Conservation (phyloP, 441 rosid genomes). For the Syzygium syzygioides region DNA sequence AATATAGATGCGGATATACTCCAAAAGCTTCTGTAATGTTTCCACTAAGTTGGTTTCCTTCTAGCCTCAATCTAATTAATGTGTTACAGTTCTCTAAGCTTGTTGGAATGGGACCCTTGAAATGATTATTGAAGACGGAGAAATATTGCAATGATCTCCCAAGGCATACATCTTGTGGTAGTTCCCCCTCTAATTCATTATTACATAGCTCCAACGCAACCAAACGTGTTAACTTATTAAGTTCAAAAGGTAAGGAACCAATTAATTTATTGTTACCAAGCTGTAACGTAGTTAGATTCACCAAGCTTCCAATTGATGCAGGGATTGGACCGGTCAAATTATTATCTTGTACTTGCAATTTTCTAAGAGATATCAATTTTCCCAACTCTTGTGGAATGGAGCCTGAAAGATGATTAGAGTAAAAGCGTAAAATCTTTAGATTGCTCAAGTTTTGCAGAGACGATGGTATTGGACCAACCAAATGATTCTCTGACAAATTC, state of each 20-base stretch:
- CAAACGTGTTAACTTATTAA: not conserved
- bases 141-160: not conserved
- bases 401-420: not conserved
- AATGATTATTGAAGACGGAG: accelerated
- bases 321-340: not conserved
- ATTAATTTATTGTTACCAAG: accelerated
- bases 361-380: not conserved
- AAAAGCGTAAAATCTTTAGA: accelerated
- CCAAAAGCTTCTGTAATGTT: not conserved
- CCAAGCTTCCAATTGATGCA: not conserved
- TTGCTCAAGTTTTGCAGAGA: accelerated
- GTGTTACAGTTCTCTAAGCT: not conserved
- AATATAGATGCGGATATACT: not conserved
- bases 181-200: not conserved
- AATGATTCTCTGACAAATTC: not conserved
- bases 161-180: not conserved
- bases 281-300: accelerated
- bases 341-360: accelerated
- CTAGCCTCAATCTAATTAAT: not conserved
- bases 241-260: not conserved
- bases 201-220: accelerated
- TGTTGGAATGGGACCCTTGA: not conserved
- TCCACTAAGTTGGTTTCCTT: not conserved
- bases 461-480: accelerated
- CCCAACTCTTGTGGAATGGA: not conserved